These are phyloP conservation scores for Viridothelium virens DNA, from an alignment of 495 filamentous ascomycete species.

Conservation along the genomic window DNA sequence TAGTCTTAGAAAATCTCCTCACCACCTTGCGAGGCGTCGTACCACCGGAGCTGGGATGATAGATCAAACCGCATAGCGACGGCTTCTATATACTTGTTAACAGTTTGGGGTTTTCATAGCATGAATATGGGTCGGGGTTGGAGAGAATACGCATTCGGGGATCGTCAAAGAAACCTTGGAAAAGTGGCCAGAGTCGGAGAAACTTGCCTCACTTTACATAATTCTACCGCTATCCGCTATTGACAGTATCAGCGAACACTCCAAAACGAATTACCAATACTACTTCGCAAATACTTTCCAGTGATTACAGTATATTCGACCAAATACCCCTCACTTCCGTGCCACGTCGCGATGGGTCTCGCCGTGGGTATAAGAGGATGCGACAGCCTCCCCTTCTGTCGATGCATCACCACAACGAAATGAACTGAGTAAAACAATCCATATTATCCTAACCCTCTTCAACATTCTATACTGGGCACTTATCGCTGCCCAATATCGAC, in stretches of 20 bases:
- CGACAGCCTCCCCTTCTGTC: conserved; percentile 14
- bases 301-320: conserved; percentile 15
- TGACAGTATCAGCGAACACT: conserved; percentile 12
- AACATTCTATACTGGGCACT: conserved; percentile 15
- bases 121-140: no score
- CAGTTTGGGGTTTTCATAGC: no score
- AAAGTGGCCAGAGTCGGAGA: conserved; percentile 13
- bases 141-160: no score
- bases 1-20: background rate
- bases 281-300: conserved; percentile 21
- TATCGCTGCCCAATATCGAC: conserved; percentile 4
- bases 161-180: no score
- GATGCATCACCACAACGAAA: conserved; percentile 11
- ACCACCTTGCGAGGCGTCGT: background rate
- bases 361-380: conserved; percentile 19
- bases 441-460: conserved; percentile 15
- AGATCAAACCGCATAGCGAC: no score
- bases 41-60: no score
- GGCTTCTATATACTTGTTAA: no score
- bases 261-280: conserved; percentile 8
- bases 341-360: conserved; percentile 6
- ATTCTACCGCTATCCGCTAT: conserved; percentile 9
- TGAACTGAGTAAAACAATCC: conserved; percentile 12
- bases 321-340: background rate
- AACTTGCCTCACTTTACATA: conserved; percentile 20